Conservation (phyloP, 169 alveolate species). For the Plasmodium gonderi region DNA sequence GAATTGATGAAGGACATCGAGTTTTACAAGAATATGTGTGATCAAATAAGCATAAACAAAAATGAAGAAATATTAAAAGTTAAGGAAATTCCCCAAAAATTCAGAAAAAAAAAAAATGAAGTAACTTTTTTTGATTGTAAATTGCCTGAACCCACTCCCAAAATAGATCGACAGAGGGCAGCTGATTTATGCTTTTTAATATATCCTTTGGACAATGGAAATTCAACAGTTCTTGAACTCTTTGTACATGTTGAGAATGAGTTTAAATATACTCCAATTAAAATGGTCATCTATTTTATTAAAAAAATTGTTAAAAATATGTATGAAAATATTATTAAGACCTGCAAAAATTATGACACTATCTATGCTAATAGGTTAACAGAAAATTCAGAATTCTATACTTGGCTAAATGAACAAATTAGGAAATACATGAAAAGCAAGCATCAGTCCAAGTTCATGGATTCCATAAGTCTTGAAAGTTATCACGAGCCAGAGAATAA, state of each 20-base stretch:
- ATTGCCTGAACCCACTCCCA: constrained; percentile 62
- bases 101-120: constrained; percentile 22
- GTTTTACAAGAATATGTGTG: constrained; percentile 51
- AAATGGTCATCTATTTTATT: constrained; percentile 75
- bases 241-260: constrained; percentile 76
- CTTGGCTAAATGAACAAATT: constrained; percentile 74
- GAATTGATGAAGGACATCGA: constrained; percentile 67
- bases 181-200: constrained; percentile 78
- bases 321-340: constrained; percentile 77
- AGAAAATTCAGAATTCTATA: constrained; percentile 73
- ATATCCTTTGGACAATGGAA: constrained; percentile 77
- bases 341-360: constrained; percentile 71
- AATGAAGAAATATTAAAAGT: constrained; percentile 51
- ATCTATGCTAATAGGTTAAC: constrained; percentile 69
- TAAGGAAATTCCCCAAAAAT: constrained; percentile 46
- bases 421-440: constrained; percentile 32
- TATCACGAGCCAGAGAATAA: constrained; percentile 51
- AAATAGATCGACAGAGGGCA: constrained; percentile 75
- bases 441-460: constrained; percentile 18
- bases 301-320: constrained; percentile 78
- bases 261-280: constrained; percentile 77
- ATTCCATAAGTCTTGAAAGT: constrained; percentile 61
- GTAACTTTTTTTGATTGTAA: constrained; percentile 36
- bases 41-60: constrained; percentile 47
- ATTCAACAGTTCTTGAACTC: constrained; percentile 78